Base-by-base conservation (phyloP, 306 rosid species). In the Glycine tomentella region DNA sequence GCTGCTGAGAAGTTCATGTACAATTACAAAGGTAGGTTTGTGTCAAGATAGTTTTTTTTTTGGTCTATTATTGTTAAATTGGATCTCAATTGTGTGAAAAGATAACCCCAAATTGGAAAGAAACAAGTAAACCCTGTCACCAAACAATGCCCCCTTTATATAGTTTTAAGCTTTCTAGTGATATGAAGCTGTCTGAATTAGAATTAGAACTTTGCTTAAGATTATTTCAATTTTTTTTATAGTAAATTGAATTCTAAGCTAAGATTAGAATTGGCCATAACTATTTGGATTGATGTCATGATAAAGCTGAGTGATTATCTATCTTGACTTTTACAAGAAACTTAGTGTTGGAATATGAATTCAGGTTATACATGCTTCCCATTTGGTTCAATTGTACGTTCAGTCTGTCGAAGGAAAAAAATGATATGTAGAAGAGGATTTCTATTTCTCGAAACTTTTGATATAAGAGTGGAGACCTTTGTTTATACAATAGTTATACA, bases 11-110 rank as follows among this genome's bases (percentile, higher is more conserved):
- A 75, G 33, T 80, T 84, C 78, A 80, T 84, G 78, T 84, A 61
- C 81, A 80, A 80, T 69, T 90, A 82, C 82, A 88, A 87, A 89
- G 95, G 97, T 94, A 89, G 95, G 97, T 94, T 83, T 48, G 84
- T 72, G 34, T 58, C 52, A 17, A 58, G 45, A 46, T 70, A 72
- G 9, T 7, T 34, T 71, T 34, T 34, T 34, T 34, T 34, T 58
- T 53, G 34, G 16, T 75, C 45, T 80, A 53, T 61, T 48, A 15
- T 7, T 48, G 65, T 63, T 69, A 77, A 53, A 25, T 49, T 67
- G 4, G 75, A 66, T 66, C 31, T 72, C 16, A 64, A 36, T 31
- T 61, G 4, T 68, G 13, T 20, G 48, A 58, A 52, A 16, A 40
- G 20, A 6, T 49, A 68, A 33, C 14, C 46, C 46, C 46, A 38